Conservation (phyloP, 768 basidiomycete species). For the Boletus sp. region DNA sequence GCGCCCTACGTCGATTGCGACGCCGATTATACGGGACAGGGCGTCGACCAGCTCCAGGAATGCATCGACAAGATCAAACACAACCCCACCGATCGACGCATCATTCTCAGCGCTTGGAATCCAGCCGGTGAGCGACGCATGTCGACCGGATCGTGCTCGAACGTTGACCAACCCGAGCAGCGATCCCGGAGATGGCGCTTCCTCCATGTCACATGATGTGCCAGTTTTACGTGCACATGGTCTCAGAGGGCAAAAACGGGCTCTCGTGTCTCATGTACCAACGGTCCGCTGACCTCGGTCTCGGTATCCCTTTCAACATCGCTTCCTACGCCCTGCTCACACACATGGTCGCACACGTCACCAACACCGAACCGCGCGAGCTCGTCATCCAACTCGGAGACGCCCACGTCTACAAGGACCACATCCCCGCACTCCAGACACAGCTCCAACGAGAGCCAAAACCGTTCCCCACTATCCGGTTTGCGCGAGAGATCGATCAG, state of each 20-base stretch:
- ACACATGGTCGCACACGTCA: slow-evolving; percentile 96
- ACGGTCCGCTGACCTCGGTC: slow-evolving; percentile 94
- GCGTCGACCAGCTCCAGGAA: slow-evolving; percentile 89
- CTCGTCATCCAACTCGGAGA: slow-evolving; percentile 96
- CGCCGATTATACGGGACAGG: slow-evolving; percentile 72
- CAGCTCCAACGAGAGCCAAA: slow-evolving; percentile 80
- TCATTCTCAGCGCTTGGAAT: slow-evolving; percentile 97
- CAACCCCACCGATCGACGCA: slow-evolving; percentile 89
- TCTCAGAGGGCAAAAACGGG: slow-evolving; percentile 50
- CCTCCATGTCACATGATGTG: slow-evolving; percentile 99
- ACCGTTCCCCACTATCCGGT: slow-evolving; percentile 78
- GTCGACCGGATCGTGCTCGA: neutral
- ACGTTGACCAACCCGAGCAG: slow-evolving; percentile 39
- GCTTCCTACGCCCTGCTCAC: slow-evolving; percentile 97
- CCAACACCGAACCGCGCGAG: slow-evolving; percentile 82
- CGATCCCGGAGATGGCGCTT: slow-evolving; percentile 92
- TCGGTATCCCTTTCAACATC: slow-evolving; percentile 99
- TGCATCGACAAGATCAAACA: slow-evolving; percentile 91
- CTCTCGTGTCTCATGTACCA: slow-evolving; percentile 98
- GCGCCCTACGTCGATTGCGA: slow-evolving; percentile 78
- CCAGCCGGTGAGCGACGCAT: slow-evolving; percentile 68
- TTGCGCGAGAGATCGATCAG: slow-evolving; percentile 61
- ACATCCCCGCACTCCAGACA: slow-evolving; percentile 79
- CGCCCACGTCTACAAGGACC: slow-evolving; percentile 94
- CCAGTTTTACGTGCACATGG: slow-evolving; percentile 97